Conservation (phyloP, 345 rosid species). For the Syzygium aqueum region DNA sequence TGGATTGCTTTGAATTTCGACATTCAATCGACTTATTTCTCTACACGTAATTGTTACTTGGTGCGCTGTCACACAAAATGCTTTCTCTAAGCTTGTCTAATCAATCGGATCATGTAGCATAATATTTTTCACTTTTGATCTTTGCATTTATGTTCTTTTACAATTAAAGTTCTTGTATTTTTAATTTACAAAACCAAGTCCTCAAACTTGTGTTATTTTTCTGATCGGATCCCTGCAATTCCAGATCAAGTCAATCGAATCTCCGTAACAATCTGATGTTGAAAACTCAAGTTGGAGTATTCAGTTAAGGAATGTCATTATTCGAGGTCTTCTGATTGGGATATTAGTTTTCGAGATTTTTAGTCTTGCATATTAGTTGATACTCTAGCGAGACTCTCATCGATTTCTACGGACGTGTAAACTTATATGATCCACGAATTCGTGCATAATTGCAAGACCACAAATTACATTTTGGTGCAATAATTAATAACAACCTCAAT, state of each 20-base stretch:
- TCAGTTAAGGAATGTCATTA: background rate
- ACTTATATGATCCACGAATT: background rate
- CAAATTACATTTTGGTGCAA: background rate
- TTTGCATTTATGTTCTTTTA: background rate
- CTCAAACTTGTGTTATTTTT: background rate
- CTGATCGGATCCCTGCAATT: background rate
- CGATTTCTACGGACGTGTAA: accelerated
- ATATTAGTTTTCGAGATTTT: background rate
- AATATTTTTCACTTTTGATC: background rate
- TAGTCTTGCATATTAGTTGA: background rate
- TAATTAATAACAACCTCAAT: background rate
- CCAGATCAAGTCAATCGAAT: background rate
- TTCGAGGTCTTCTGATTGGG: background rate
- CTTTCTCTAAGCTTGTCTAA: background rate
- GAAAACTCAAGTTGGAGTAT: background rate
- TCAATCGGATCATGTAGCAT: background rate
- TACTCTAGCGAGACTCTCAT: background rate
- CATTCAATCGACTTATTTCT: background rate
- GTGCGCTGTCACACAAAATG: background rate
- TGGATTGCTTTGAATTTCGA: background rate
- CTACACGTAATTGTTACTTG: background rate
- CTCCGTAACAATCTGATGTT: background rate
- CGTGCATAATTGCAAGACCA: accelerated
- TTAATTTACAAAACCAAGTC: background rate
- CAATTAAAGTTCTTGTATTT: background rate